A percentile compares a stretch with the other conserved stretches of the same genome.
Conservation (phyloP, 495 filamentous ascomycete species). For the Glarea lozoyensis region DNA sequence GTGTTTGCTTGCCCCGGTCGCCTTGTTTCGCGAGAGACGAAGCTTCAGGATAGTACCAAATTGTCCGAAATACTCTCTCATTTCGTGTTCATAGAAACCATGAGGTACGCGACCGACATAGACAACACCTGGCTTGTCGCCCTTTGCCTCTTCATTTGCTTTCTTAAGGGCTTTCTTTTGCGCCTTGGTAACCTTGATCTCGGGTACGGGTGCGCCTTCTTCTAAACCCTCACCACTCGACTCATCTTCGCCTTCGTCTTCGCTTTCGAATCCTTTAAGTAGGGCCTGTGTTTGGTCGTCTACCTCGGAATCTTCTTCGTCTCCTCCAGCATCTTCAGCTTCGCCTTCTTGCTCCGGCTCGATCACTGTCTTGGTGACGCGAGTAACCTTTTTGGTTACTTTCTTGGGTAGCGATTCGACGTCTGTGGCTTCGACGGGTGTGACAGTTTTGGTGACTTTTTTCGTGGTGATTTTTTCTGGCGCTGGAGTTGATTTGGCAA, state of each 20-base stretch:
- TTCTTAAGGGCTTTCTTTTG: conserved; percentile 23
- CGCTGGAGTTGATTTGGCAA: conserved; percentile 15
- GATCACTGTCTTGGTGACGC: conserved; percentile 4
- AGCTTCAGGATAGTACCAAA: conserved; percentile 79
- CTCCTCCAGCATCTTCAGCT: conserved; percentile 8
- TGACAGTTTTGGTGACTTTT: conserved; percentile 9
- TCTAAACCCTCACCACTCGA: conserved; percentile 45
- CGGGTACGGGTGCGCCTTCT: conserved; percentile 50
- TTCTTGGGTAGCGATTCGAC: neutral
- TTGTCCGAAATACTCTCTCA: conserved; percentile 89
- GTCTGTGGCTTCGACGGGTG: conserved; percentile 14
- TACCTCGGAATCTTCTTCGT: conserved; percentile 30
- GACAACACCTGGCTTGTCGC: conserved; percentile 63
- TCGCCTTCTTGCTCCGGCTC: conserved; percentile 20
- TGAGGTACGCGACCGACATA: conserved; percentile 86
- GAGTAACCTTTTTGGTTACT: conserved; percentile 1
- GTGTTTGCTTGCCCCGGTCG: conserved; percentile 82
- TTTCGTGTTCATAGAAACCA: conserved; percentile 95
- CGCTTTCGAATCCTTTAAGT: conserved; percentile 75
- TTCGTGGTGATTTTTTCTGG: neutral
- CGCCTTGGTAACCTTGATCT: conserved; percentile 44
- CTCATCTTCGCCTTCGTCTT: conserved; percentile 50
- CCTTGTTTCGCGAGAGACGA: conserved; percentile 81
- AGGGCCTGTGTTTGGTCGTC: conserved; percentile 64
- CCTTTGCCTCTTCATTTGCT: conserved; percentile 10